Conservation (phyloP, 805 yeast species). For the Diddensiella santjacobensis region DNA sequence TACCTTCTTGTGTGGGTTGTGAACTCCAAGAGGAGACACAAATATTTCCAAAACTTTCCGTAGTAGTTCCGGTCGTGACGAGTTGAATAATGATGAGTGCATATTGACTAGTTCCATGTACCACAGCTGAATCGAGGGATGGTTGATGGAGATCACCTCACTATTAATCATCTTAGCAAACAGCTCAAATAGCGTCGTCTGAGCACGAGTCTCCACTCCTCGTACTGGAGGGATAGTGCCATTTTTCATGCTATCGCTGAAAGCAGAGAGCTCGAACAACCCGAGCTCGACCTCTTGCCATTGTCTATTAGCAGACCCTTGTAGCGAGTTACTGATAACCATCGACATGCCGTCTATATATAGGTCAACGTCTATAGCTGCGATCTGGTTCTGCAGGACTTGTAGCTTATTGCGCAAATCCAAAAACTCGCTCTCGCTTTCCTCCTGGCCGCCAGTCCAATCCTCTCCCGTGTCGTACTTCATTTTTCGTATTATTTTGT, state of each 20-base stretch:
- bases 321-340: conserved; percentile 53
- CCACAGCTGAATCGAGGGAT: conserved; percentile 75
- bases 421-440: conserved; percentile 68
- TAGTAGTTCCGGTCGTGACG: conserved; percentile 43
- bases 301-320: conserved; percentile 34
- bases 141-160: conserved; percentile 49
- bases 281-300: conserved; percentile 91
- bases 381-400: conserved; percentile 79
- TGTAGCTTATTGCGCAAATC: conserved; percentile 75
- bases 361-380: conserved; percentile 54
- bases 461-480: conserved; percentile 74
- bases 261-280: conserved; percentile 71
- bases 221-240: conserved; percentile 71
- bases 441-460: conserved; percentile 59
- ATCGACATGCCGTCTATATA: conserved; percentile 56
- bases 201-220: conserved; percentile 52
- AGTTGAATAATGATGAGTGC: conserved; percentile 60
- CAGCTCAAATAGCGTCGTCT: conserved; percentile 62
- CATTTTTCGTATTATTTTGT: conserved; percentile 71
- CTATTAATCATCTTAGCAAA: conserved; percentile 49
- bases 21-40: conserved; percentile 76
- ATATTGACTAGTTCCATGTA: conserved; percentile 84
- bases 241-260: conserved; percentile 74
- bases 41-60: conserved; percentile 65
- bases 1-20: conserved; percentile 68